These are phyloP conservation scores for Vitis hybrid DNA, from an alignment of 177 flowering plant genomes.

Conservation along the genomic window DNA sequence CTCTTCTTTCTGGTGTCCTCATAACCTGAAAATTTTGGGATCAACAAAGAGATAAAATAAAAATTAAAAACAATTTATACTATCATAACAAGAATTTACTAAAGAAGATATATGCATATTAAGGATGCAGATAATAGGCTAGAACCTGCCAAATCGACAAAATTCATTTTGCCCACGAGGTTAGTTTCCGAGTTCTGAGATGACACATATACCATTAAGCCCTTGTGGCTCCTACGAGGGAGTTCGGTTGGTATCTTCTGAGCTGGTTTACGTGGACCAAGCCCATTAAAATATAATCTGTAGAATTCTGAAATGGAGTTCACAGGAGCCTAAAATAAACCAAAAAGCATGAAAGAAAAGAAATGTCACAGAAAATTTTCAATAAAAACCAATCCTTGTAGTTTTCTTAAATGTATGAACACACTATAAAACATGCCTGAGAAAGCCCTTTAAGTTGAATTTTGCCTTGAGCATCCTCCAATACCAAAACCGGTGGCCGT, in stretches of 20 bases:
- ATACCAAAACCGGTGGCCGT: conserved; percentile 35
- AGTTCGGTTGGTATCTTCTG: conserved; percentile 37
- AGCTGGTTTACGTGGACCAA: conserved; percentile 21
- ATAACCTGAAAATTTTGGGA: conserved; percentile 46
- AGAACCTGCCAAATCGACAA: conserved; percentile 82
- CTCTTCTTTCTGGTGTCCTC: conserved; percentile 55
- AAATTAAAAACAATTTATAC: not conserved
- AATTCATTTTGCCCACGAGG: conserved; percentile 54
- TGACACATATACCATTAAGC: conserved; percentile 53
- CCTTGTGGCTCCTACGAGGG: conserved; percentile 51
- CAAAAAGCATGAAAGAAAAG: conserved; percentile 4
- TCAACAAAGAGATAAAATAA: not conserved
- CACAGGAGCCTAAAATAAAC: conserved; percentile 46
- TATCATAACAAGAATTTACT: not conserved
- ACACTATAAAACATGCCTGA: conserved; percentile 37
- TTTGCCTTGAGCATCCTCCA: conserved; percentile 54
- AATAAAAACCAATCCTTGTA: not conserved
- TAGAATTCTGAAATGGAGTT: conserved; percentile 58
- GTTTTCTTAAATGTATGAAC: not conserved
- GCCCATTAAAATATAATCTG: conserved; percentile 29
- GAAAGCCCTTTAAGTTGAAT: conserved; percentile 77
- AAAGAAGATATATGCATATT: not conserved
- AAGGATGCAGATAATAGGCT: not conserved
- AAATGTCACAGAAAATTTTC: not conserved
- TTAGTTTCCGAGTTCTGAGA: conserved; percentile 15